Percentiles rank a stretch among this genome's conserved stretches.
These are phyloP conservation scores for Wickerhamomyces queroliae DNA, from an alignment of 805 yeast species.

Conservation along the genomic window DNA sequence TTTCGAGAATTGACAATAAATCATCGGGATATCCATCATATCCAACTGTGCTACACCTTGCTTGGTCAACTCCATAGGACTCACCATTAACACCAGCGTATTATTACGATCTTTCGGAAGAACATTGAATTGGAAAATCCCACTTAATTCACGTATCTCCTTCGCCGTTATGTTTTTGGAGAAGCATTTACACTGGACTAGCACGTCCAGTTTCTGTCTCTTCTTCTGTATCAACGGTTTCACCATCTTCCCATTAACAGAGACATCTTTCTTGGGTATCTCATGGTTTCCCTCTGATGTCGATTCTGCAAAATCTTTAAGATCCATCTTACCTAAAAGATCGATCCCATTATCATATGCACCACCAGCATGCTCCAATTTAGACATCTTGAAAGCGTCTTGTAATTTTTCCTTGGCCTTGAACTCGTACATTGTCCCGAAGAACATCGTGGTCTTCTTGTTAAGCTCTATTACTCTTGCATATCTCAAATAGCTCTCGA, in stretches of 20 bases:
- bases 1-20: conserved; percentile 30
- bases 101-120: conserved; percentile 11
- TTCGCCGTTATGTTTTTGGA: conserved; percentile 38
- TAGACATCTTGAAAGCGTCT: conserved; percentile 6
- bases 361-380: conserved; percentile 1
- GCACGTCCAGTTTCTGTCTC: neutral
- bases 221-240: conserved; percentile 24
- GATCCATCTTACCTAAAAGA: conserved; percentile 4
- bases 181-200: conserved; percentile 29
- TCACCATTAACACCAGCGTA: conserved; percentile 36
- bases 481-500: conserved; percentile 23
- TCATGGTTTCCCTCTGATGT: neutral
- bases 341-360: conserved; percentile 4
- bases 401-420: conserved; percentile 34
- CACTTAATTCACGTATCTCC: conserved; percentile 46
- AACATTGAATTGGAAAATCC: conserved; percentile 39
- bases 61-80: conserved; percentile 40
- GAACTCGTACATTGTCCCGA: conserved; percentile 53
- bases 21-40: conserved; percentile 37
- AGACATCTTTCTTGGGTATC: neutral
- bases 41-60: conserved; percentile 43
- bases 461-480: conserved; percentile 19
- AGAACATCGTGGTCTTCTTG: conserved; percentile 33
- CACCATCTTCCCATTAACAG: neutral
- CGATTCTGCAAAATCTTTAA: conserved; percentile 18